Base-by-base conservation (phyloP, 305 asterid genomes). In the Salvia sclarea region DNA sequence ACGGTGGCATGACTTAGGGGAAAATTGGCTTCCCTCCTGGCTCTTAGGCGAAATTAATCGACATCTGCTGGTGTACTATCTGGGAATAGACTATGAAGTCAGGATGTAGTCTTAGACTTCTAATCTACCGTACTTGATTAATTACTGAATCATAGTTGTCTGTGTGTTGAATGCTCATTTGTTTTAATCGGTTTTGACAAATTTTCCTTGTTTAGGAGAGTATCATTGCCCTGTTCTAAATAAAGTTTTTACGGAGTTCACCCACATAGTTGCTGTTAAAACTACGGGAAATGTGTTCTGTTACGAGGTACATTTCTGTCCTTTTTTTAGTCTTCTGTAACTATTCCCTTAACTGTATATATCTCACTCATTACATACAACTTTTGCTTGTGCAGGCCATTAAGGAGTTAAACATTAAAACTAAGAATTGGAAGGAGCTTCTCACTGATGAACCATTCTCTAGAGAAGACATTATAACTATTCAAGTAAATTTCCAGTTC, bases 361-460 rank as follows among this genome's bases (percentile, higher is more conserved):
- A 50, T 55, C 44, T 49, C 43, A 55, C 54, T 62, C 13, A 48
- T 69, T 56, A 14, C 40, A 38, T 50, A 20, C 16, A 47, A 31
- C 41, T 63, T 55, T 66, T 71, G 59, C 57, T 38, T 75, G 71
- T 60, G 3, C 70, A 95, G 99, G 97, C 98, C 69, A 82, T 95
- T 67, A 95, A 95, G 80, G 99, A 95, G 76, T 78, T 95, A 74
- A 95, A 95, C 81, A 74, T 95, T 65, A 94, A 94, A 80, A 86
- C 97, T 6, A 94, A 91, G 88, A 94, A 85, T 79, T 89, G 97
- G 99, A 95, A 89, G 72, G 99, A 95, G 87, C 99, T 95, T 75
- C 94, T 95, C 64, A 89, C 99, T 1, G 98, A 95, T 60, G 99
- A 91, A 75, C 90, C 98, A 64, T 95, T 95, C 81, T 73, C 89